Evolutionary conservation across 2,329 filamentous ascomycete species (phyloP), one percentile per base, ranked within the genome.

Genomic region (Curvularia lunata): DNA sequence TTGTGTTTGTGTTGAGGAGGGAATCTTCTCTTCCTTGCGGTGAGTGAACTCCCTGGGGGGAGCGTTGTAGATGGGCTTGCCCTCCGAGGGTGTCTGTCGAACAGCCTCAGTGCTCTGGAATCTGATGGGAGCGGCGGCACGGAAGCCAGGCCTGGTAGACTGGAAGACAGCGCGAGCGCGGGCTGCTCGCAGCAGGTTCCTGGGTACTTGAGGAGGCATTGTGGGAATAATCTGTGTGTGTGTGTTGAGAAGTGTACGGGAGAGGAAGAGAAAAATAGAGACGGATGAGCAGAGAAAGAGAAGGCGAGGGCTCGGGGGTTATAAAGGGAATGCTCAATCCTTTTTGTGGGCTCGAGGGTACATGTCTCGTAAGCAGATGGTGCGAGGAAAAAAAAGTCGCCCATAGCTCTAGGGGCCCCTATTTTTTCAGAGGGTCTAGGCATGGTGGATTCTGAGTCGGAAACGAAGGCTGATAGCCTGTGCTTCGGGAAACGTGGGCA

Each of bases 171-270:
- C 56, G 25, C 52, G 55, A 8, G 58, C 58, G 43, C 58, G 58
- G 21, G 55, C 50, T n/a, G 58, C 58, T 40, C 58, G 58, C 47
- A 61, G 48, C 23, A 61, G 42, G 52, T 61, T 61, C 43, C 56
- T 58, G 18, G 58, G 51, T 34, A 61, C 52, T 52, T 61, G 58
- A 27, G 58, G 58, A 59, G 58, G 58, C 58, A 61, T 61, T 34
- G 40, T 48, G 21, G 38, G 8, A 10, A 27, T 40, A 34, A 21
- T 40, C 27, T n/a, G 13, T 16, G 47, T 32, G 23, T 42, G 19
- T 34, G 37, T 7, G n/a, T n/a, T n/a, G n/a, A 21, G n/a, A 38
- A 30, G 16, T 18, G n/a, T 19, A 28, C n/a, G 34, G 23, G 43
- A 49, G 30, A 45, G 30, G 41, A 42, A 49, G 43, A 40, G 46